Evolutionary conservation across 1,284 basidiomycete species (phyloP).

Genomic region (Ganoderma boninense): DNA sequence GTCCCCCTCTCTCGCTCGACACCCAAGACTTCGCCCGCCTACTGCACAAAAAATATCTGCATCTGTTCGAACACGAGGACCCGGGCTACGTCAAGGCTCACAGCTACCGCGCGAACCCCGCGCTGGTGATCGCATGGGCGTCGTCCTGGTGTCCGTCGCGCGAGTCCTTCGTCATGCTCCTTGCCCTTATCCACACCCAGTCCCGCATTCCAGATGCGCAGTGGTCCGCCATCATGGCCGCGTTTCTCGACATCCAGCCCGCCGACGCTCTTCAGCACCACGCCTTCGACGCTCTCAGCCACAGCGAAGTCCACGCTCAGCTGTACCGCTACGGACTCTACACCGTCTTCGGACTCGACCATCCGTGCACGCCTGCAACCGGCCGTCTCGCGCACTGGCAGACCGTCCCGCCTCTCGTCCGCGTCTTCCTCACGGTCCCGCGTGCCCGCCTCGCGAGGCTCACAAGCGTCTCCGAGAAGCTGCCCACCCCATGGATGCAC

Average conservation of each 20-base stretch:
- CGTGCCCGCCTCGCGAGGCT: slow-evolving; percentile 12
- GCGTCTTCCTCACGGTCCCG: slow-evolving; percentile 37
- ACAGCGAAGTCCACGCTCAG: slow-evolving; percentile 46
- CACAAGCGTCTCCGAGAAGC: slow-evolving; percentile 16
- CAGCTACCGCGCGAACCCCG: slow-evolving; percentile 32
- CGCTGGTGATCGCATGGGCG: slow-evolving; percentile 22
- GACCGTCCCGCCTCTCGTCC: slow-evolving; percentile 38
- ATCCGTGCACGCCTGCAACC: neutral
- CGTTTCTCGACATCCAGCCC: slow-evolving; percentile 37
- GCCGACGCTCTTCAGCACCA: slow-evolving; percentile 35
- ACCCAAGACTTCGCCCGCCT: slow-evolving; percentile 48
- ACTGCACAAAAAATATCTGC: slow-evolving; percentile 55
- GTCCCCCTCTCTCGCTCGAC: slow-evolving; percentile 37
- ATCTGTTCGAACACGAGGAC: slow-evolving; percentile 55
- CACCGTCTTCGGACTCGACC: slow-evolving; percentile 19
- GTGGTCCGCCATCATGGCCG: slow-evolving; percentile 43
- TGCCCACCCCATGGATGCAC: slow-evolving; percentile 41
- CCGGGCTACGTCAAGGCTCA: slow-evolving; percentile 11
- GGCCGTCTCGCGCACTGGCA: slow-evolving; percentile 42
- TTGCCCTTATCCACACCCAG: slow-evolving; percentile 48
- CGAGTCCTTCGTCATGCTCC: slow-evolving; percentile 48
- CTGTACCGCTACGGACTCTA: slow-evolving; percentile 46
- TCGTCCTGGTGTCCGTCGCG: slow-evolving; percentile 29
- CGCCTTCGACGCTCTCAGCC: slow-evolving; percentile 43
- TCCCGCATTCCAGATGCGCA: slow-evolving; percentile 36